phyloP scores from a whole-genome alignment of 2,329 filamentous ascomycete species.

The Epichloe aotearoae region DNA sequence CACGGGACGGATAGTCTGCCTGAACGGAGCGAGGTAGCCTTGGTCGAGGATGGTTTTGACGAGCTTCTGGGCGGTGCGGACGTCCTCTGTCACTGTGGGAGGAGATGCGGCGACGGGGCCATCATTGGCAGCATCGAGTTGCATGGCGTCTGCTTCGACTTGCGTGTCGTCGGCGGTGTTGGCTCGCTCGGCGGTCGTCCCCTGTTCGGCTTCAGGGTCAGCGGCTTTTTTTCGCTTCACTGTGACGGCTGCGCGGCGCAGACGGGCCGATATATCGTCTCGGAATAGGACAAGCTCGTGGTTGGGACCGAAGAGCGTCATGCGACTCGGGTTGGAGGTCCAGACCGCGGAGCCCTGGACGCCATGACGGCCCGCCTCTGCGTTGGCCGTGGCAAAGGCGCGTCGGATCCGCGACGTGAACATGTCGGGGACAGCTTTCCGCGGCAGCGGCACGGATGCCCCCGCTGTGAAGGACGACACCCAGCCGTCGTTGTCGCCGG shows the following conservation, averaged over 20 bases:
- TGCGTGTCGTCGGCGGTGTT: slow-evolving; percentile 10
- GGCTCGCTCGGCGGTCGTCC: slow-evolving; percentile 3
- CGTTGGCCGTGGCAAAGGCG: slow-evolving; percentile 65
- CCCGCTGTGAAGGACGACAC: slow-evolving; percentile 71
- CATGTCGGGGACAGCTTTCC: slow-evolving; percentile 65
- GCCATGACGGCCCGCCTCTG: slow-evolving; percentile 42
- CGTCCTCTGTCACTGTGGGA: slow-evolving; percentile 27
- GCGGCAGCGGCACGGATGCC: slow-evolving; percentile 54
- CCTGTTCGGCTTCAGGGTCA: slow-evolving; percentile 22
- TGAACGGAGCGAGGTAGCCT: slow-evolving; percentile 77
- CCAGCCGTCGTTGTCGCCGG: slow-evolving; percentile 97
- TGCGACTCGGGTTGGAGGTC: slow-evolving; percentile 73
- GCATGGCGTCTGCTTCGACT: slow-evolving; percentile 21
- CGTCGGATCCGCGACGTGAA: slow-evolving; percentile 82
- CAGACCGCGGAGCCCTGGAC: slow-evolving; percentile 52
- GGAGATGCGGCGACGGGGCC: slow-evolving; percentile 9
- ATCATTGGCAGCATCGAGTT: slow-evolving; percentile 27
- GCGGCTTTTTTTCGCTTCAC: slow-evolving; percentile 37
- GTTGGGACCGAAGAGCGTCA: slow-evolving; percentile 74
- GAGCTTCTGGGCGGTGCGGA: slow-evolving; percentile 55
- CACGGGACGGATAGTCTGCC: slow-evolving; percentile 63
- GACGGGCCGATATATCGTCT: slow-evolving; percentile 70
- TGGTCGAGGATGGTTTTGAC: slow-evolving; percentile 90
- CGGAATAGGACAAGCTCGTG: slow-evolving; percentile 81
- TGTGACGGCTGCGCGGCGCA: slow-evolving; percentile 63